phyloP scores from a whole-genome alignment of 2,329 filamentous ascomycete genomes.

The Colletotrichum sp. region DNA sequence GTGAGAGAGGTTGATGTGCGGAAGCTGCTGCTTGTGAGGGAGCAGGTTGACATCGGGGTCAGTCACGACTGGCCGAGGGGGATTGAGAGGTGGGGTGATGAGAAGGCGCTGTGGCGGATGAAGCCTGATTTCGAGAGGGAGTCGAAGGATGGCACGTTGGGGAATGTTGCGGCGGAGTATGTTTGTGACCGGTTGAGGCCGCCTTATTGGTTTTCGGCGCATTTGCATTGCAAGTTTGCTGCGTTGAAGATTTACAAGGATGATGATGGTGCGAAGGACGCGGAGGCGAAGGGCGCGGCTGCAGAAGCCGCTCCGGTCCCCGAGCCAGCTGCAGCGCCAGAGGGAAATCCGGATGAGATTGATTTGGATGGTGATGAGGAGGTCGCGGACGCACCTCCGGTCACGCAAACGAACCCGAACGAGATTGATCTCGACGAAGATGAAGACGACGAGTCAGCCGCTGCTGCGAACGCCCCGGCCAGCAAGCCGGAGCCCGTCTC shows the following conservation, averaged over 20 bases:
- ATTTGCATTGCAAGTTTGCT: conserved; percentile 87
- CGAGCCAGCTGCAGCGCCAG: background rate
- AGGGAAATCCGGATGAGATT: conserved; percentile 22
- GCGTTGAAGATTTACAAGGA: conserved; percentile 67
- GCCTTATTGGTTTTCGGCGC: conserved; percentile 89
- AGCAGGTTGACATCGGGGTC: conserved; percentile 87
- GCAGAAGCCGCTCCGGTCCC: background rate
- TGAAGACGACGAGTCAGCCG: conserved; percentile 50
- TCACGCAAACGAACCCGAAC: conserved; percentile 57
- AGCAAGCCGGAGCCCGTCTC: background rate
- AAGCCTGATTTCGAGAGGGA: conserved; percentile 82
- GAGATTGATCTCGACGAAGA: conserved; percentile 75
- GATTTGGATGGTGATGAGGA: conserved; percentile 20
- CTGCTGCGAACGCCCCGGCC: conserved; percentile 19
- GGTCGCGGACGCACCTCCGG: background rate
- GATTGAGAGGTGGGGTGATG: conserved; percentile 80
- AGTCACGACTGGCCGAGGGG: conserved; percentile 95
- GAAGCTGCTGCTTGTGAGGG: conserved; percentile 83
- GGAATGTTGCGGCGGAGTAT: conserved; percentile 78
- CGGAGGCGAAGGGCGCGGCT: background rate
- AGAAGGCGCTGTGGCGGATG: conserved; percentile 67
- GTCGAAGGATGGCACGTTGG: conserved; percentile 75
- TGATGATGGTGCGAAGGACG: conserved; percentile 30
- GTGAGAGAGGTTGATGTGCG: conserved; percentile 89
- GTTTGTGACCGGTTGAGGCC: conserved; percentile 85